Conservation (phyloP, 202 grass and related monocot genomes). For the Setaria italica region DNA sequence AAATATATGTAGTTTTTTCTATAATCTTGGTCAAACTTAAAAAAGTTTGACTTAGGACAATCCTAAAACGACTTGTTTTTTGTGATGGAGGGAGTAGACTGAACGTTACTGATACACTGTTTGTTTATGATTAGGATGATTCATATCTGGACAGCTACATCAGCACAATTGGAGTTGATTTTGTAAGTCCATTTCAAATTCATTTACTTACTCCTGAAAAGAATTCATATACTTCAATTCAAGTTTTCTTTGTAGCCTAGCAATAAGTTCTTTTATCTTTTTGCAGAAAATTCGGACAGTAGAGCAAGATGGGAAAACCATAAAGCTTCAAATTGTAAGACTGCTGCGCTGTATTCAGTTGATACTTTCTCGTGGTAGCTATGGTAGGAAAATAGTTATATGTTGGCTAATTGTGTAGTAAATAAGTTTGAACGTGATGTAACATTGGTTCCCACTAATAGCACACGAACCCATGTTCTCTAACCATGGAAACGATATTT, state of each 20-base stretch:
- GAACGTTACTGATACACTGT: not conserved
- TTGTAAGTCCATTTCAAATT: conserved; percentile 44
- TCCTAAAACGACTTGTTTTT: no score
- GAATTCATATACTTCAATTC: not conserved
- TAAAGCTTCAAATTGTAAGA: conserved; percentile 64
- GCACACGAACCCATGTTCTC: not conserved
- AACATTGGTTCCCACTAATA: not conserved
- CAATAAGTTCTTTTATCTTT: not conserved
- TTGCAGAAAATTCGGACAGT: conserved; percentile 59
- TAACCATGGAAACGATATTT: not conserved
- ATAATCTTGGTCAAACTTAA: no score
- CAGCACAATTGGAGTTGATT: conserved; percentile 65
- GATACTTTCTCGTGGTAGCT: not conserved
- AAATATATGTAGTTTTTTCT: no score
- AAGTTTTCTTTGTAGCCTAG: not conserved
- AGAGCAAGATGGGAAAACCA: conserved; percentile 61
- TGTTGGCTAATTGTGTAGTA: not conserved
- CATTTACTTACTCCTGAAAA: not conserved
- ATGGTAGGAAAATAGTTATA: not conserved
- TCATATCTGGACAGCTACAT: conserved; percentile 66
- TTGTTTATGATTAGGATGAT: conserved; percentile 44
- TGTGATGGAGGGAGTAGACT: not conserved
- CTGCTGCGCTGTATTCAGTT: not conserved
- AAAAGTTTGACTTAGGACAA: no score
- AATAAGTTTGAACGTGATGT: not conserved